Conservation (phyloP, 495 filamentous ascomycete genomes). For the Xylaria cubensis region DNA sequence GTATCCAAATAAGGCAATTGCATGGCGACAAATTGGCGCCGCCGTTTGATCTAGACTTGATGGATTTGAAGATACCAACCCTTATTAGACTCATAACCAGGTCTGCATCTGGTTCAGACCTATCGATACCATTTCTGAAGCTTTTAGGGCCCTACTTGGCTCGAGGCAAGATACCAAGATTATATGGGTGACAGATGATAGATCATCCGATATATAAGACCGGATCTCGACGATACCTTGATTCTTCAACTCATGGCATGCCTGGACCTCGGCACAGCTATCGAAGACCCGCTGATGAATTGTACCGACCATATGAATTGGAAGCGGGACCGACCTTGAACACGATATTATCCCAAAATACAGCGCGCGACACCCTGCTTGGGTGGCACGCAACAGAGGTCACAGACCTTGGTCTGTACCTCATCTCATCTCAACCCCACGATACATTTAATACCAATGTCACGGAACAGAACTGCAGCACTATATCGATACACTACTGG, state of each 20-base stretch:
- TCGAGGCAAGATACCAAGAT: too few relatives aligned
- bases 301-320: background rate
- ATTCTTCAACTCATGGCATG: background rate
- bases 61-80: conserved; percentile 48
- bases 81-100: conserved; percentile 62
- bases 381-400: background rate
- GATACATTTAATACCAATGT: too few relatives aligned
- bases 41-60: conserved; percentile 33
- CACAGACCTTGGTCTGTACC: background rate
- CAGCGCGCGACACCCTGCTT: background rate
- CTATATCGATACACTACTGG: too few relatives aligned
- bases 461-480: too few relatives aligned
- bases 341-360: background rate
- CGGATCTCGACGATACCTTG: background rate
- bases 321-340: background rate
- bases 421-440: conserved; percentile 61
- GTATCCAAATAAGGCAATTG: conserved; percentile 36
- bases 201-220: background rate
- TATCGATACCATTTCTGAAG: conserved; percentile 67
- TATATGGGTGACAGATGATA: background rate
- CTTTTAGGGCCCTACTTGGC: conserved; percentile 12
- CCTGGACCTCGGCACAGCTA: background rate
- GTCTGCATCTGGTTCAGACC: conserved; percentile 62
- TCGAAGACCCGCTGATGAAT: background rate
- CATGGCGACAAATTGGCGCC: conserved; percentile 15